Conservation (phyloP, 805 yeast species). For the Maudiozyma saulgeensis region DNA sequence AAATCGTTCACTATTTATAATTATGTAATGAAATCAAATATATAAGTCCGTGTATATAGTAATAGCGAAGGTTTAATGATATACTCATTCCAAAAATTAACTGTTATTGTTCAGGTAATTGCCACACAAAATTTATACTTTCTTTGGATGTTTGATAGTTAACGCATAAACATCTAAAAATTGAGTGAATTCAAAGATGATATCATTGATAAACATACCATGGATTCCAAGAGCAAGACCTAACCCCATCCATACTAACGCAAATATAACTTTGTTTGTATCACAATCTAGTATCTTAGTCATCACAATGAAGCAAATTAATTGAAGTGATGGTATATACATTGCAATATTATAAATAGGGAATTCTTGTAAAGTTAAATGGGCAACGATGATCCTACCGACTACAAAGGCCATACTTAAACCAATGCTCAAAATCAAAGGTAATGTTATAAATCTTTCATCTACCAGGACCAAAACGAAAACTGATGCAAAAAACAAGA, state of each 20-base stretch:
- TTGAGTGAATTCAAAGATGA: slow-evolving; percentile 71
- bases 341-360: slow-evolving; percentile 69
- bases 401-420: slow-evolving; percentile 73
- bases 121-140: slow-evolving; percentile 13
- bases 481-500: slow-evolving; percentile 43
- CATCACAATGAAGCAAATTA: slow-evolving; percentile 25
- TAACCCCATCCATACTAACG: slow-evolving; percentile 54
- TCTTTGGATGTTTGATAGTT: slow-evolving; percentile 71
- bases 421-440: slow-evolving; percentile 64
- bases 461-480: slow-evolving; percentile 39
- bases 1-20: neutral
- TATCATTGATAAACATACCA: slow-evolving; percentile 64
- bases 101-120: neutral
- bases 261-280: slow-evolving; percentile 35
- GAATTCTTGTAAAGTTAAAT: slow-evolving; percentile 69
- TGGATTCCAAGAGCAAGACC: slow-evolving; percentile 64
- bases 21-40: slow-evolving; percentile 1
- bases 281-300: slow-evolving; percentile 24
- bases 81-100: neutral
- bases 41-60: slow-evolving; percentile 5
- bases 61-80: slow-evolving; percentile 2
- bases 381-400: slow-evolving; percentile 82
- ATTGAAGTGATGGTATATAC: slow-evolving; percentile 51
- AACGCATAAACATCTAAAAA: slow-evolving; percentile 82
- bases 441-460: slow-evolving; percentile 43